Conservation (phyloP, 331 rosid genomes). For the Ulmus americana region DNA sequence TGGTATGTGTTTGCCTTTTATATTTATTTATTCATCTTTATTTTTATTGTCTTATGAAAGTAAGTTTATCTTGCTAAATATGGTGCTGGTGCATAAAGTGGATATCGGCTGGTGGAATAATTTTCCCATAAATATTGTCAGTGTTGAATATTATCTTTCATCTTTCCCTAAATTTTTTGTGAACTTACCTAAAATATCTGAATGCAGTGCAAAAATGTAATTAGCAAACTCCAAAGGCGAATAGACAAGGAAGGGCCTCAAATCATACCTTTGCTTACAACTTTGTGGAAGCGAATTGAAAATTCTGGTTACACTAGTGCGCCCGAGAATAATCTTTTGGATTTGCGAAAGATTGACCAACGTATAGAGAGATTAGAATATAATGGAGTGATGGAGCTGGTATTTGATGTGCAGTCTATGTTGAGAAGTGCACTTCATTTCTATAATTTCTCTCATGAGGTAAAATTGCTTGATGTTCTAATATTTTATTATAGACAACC, state of each 20-base stretch:
- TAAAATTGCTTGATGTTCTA: constrained; percentile 28
- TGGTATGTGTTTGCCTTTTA: too few relatives aligned
- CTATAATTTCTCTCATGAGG: constrained; percentile 88
- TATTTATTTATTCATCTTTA: too few relatives aligned
- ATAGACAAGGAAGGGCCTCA: constrained; percentile 89
- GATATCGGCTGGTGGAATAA: background rate
- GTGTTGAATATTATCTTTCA: constrained; percentile 11
- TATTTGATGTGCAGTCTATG: constrained; percentile 84
- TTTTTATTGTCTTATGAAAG: background rate
- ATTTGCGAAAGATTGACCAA: constrained; percentile 76
- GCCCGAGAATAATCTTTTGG: constrained; percentile 58
- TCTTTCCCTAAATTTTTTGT: constrained; percentile 12
- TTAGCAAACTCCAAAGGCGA: constrained; percentile 85
- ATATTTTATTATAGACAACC: constrained; percentile 11
- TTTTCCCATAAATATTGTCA: background rate
- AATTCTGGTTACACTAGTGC: constrained; percentile 58
- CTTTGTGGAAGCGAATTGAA: constrained; percentile 87
- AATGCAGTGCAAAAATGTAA: constrained; percentile 91
- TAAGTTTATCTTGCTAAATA: constrained; percentile 1
- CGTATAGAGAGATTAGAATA: constrained; percentile 83
- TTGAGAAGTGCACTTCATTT: constrained; percentile 79
- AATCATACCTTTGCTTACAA: constrained; percentile 86
- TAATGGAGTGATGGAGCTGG: constrained; percentile 77
- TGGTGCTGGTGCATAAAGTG: background rate
- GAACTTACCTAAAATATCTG: constrained; percentile 22